Percentiles rank a stretch among this genome's conserved stretches.
Evolutionary conservation across 2,329 filamentous ascomycete species (phyloP).

Genomic region (Aspergillus pseudoterreus): DNA sequence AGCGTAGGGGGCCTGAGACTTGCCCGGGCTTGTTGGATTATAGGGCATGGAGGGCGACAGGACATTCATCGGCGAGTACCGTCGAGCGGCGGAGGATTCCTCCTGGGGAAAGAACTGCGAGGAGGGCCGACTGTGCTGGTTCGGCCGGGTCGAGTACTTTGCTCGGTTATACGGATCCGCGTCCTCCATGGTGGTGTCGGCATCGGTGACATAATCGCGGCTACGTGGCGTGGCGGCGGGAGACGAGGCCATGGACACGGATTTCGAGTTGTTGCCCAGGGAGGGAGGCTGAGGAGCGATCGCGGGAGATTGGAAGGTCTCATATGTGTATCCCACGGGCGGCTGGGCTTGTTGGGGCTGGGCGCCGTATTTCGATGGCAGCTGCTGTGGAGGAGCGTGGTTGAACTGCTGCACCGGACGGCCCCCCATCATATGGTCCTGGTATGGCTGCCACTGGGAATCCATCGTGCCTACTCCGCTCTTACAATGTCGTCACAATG

Average conservation of each 20-base stretch:
- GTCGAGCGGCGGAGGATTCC: conserved; percentile 77
- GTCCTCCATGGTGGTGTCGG: conserved; percentile 84
- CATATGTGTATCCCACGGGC: conserved; percentile 62
- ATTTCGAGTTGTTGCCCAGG: conserved; percentile 40
- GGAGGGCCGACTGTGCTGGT: conserved; percentile 66
- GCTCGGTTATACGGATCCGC: conserved; percentile 78
- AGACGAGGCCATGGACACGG: conserved; percentile 56
- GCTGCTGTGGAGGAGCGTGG: conserved; percentile 46
- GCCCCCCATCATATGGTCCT: conserved; percentile 54
- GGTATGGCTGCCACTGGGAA: conserved; percentile 64
- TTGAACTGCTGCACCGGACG: conserved; percentile 61
- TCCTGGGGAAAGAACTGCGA: conserved; percentile 71
- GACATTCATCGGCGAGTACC: conserved; percentile 94
- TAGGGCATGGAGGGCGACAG: conserved; percentile 79
- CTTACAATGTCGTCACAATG: conserved; percentile 9
- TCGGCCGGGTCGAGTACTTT: conserved; percentile 79
- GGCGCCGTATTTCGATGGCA: conserved; percentile 47
- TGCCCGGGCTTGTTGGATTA: conserved; percentile 57
- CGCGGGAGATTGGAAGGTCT: conserved; percentile 57
- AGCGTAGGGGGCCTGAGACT: conserved; percentile 48
- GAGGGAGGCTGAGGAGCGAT: conserved; percentile 31
- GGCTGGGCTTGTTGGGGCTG: conserved; percentile 48
- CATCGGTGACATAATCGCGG: conserved; percentile 64
- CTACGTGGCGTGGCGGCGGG: conserved; percentile 56
- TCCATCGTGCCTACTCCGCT: conserved; percentile 44